These are phyloP conservation scores for Colletotrichum tabaci DNA, from an alignment of 2,329 filamentous ascomycete genomes.

Conservation along the genomic window DNA sequence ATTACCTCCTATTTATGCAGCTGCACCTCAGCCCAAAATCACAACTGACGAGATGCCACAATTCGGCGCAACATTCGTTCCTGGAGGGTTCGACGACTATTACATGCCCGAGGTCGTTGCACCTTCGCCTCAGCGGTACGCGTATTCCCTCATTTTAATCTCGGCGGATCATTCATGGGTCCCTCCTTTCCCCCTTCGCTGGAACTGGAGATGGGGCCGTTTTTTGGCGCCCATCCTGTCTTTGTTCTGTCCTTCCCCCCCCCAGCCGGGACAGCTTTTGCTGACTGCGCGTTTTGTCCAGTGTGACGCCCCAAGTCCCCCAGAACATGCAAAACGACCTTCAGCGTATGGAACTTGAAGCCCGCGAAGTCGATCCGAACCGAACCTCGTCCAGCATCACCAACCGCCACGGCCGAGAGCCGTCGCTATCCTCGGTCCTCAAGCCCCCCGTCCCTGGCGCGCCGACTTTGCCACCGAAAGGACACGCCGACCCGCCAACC, in stretches of 20 bases:
- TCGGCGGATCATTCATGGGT: constrained; percentile 38
- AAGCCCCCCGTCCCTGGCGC: constrained; percentile 43
- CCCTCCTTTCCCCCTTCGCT: constrained; percentile 30
- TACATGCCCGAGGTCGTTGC: constrained; percentile 74
- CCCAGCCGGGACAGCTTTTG: constrained; percentile 37
- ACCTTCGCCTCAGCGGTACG: constrained; percentile 71
- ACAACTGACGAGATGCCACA: constrained; percentile 60
- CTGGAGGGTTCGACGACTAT: constrained; percentile 71
- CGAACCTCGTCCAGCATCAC: constrained; percentile 49
- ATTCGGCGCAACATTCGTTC: constrained; percentile 72
- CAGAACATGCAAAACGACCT: constrained; percentile 97
- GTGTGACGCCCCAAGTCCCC: constrained; percentile 94
- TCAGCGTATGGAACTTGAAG: constrained; percentile 89
- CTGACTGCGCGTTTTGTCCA: constrained; percentile 62
- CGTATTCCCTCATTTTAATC: constrained; percentile 44
- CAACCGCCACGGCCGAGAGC: constrained; percentile 58
- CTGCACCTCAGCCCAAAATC: constrained; percentile 49
- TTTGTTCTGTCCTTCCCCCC: constrained; percentile 29
- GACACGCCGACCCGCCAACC: constrained; percentile 50
- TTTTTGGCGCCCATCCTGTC: constrained; percentile 19
- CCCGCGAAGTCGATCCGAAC: constrained; percentile 65
- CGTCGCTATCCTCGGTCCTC: constrained; percentile 60
- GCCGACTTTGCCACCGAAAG: constrained; percentile 39
- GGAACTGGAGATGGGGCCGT: constrained; percentile 38
- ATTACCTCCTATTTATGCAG: constrained; percentile 50